A percentile compares a stretch with the other conserved stretches of the same genome.
These are phyloP conservation scores for Verticillium tricorpus DNA, from an alignment of 2,329 filamentous ascomycete genomes.

Conservation along the genomic window DNA sequence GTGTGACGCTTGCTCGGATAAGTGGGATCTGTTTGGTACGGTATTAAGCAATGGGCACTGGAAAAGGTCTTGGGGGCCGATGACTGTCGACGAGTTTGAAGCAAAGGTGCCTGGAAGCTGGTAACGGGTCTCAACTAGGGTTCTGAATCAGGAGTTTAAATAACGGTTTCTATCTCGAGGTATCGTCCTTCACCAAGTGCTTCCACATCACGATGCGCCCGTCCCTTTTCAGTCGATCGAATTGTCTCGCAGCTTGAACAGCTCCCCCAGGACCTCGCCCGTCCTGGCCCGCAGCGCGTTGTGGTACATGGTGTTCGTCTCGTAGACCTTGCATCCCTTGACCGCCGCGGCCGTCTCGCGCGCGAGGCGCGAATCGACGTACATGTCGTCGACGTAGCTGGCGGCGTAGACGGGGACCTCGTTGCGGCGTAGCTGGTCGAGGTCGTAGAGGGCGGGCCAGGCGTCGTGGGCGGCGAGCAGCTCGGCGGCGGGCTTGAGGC, in stretches of 20 bases:
- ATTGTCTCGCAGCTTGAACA: slow-evolving; percentile 74
- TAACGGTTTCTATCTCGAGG: background rate
- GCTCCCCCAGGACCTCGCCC: slow-evolving; percentile 70
- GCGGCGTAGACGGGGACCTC: slow-evolving; percentile 83
- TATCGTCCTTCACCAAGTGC: background rate
- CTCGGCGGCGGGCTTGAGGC: slow-evolving; percentile 64
- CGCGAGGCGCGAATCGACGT: slow-evolving; percentile 74
- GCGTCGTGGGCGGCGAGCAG: slow-evolving; percentile 61
- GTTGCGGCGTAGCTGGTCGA: slow-evolving; percentile 67
- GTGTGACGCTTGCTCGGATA: too few species aligned
- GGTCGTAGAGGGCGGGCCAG: slow-evolving; percentile 77
- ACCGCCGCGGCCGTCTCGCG: slow-evolving; percentile 70
- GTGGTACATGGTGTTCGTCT: slow-evolving; percentile 86
- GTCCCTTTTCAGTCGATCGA: slow-evolving; percentile 41
- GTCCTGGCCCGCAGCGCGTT: slow-evolving; percentile 70
- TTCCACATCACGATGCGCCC: background rate
- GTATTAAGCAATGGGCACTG: too few species aligned
- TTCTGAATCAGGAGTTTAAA: background rate
- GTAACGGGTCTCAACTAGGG: too few species aligned
- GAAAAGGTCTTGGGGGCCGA: too few species aligned
- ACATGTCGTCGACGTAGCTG: slow-evolving; percentile 85
- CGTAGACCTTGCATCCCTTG: slow-evolving; percentile 71
- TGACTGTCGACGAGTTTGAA: too few species aligned
- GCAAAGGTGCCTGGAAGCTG: too few species aligned
- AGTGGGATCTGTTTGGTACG: too few species aligned